Base-by-base conservation (phyloP, 2,329 filamentous ascomycete genomes). In the Pseudofabraea citricarpa region DNA sequence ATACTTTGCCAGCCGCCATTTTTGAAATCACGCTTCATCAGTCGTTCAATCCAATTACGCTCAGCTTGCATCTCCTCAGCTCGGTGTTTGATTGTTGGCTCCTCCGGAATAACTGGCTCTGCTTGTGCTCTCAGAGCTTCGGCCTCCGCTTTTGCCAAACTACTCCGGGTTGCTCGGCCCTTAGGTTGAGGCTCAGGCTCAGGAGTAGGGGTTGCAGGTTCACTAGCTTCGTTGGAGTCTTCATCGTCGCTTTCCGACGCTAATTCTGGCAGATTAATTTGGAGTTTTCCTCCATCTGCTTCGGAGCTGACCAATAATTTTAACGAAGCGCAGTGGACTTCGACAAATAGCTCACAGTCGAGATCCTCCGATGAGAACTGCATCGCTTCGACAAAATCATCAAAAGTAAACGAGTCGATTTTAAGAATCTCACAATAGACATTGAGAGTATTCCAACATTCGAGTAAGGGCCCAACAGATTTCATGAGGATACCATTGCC, bases 341-440 rank as follows among this genome's bases (percentile, higher is more conserved):
- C 93, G 39, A 88, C 83, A 53, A 96, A 83, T 1, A 98, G 71
- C 60, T 96, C 85, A 41, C 93, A 93, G 6, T 85, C 83, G 1
- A 80, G 70, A 18, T 88, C 81, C 24, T 83, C 77, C 0, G 82
- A 89, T 0, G 85, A 77, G 45, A 90, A 84, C 38, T 83, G 77
- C 73, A 98, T 82, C 0, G 90, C 85, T 61, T 97, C 86, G 4
- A 95, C 75, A 57, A 90, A 97, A 63, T 98, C 93, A 62, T 98
- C 93, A 57, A 97, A 94, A 0, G 91, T 97, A 60, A 98, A 98
- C 0, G 91, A 97, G 64, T 98, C 93, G 20, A 98, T 74, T 58
- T 88, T 81, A 60, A 95, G 95, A 15, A 96, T 85, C 58, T 95
- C 89, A 59, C 90, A 95, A 61, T 96, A 96, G n/a, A 98, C 91